These are phyloP conservation scores for Eucalyptus curtisii DNA, from an alignment of 345 rosid genomes.

Conservation along the genomic window DNA sequence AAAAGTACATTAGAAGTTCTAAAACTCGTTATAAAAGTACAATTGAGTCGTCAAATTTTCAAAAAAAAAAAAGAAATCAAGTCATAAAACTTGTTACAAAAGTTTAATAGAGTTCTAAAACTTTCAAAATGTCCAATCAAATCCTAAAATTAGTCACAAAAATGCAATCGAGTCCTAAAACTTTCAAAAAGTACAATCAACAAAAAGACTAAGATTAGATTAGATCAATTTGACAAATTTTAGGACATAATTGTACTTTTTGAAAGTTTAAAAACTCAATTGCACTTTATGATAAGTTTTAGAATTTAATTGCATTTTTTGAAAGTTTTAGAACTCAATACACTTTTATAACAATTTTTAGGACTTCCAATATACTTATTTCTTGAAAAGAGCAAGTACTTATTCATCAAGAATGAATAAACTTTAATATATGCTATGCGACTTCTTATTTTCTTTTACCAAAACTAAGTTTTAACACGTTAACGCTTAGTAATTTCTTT, in stretches of 20 bases:
- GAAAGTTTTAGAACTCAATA: fast-evolving
- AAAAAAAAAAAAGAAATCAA: no score
- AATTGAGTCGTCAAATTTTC: no score
- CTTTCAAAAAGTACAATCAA: fast-evolving
- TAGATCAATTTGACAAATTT: no score
- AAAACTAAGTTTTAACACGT: background rate
- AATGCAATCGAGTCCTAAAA: fast-evolving
- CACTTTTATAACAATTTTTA: no score
- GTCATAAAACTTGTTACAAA: no score
- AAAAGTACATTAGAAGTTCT: no score
- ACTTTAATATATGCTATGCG: background rate
- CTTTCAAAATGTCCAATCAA: no score
- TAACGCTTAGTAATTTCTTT: background rate
- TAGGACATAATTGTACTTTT: fast-evolving
- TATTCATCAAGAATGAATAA: background rate
- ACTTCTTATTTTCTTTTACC: background rate
- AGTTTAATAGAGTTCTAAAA: no score
- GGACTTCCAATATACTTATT: no score
- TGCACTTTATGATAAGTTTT: fast-evolving
- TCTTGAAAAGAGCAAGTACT: background rate
- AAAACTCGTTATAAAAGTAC: fast-evolving
- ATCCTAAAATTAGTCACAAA: no score
- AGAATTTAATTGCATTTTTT: fast-evolving
- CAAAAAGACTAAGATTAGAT: no score
- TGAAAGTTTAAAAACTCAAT: no score